Evolutionary conservation across 2,329 filamentous ascomycete genomes (phyloP), one percentile per base, ranked within the genome.

Genomic region (Sclerotinia spermophila): DNA sequence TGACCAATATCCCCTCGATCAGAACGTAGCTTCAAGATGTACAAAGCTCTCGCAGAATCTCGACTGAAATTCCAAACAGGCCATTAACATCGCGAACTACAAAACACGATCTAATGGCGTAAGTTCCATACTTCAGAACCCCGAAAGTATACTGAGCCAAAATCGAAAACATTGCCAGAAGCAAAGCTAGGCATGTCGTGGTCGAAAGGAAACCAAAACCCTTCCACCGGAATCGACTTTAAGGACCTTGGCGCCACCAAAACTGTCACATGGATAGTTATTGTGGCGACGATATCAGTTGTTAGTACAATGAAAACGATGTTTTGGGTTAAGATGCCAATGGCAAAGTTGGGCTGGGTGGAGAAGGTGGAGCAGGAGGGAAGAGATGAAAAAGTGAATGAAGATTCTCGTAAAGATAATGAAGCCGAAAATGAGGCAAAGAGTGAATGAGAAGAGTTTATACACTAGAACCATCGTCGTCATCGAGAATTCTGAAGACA

Each of bases 231-330:
- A 5, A 13, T 27, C 27, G 30, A 51, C 17, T 72, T 73, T 51
- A 73, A 69, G 35, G 72, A 73, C 8, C 64, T 74, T 10, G 71
- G 72, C 6, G 73, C 72, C 5, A 72, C 68, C 27, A 30, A 58
- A 33, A 74, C 71, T 3, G 71, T 74, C 38, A 72, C 72, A 51
- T 68, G 69, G 30, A 61, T 73, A 3, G 64, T 75, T 1, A 44
- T 72, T n/a, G 44, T 70, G 2, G 62, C 53, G 2, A 11, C 53
- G 2, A 11, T 75, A 5, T 35, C 27, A 17, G 72, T 73, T 44
- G 56, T 61, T 30, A 71, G 55, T 24, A 73, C 71, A 5, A 27
- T 71, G 42, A 69, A 75, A 53, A 69, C 67, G 5, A 62, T 71
- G 3, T 59, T 68, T 3, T 73, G 59, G 35, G 35, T 19, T 10